Conservation (phyloP, 2,329 filamentous ascomycete genomes). For the Phyllosticta citriasiana region DNA sequence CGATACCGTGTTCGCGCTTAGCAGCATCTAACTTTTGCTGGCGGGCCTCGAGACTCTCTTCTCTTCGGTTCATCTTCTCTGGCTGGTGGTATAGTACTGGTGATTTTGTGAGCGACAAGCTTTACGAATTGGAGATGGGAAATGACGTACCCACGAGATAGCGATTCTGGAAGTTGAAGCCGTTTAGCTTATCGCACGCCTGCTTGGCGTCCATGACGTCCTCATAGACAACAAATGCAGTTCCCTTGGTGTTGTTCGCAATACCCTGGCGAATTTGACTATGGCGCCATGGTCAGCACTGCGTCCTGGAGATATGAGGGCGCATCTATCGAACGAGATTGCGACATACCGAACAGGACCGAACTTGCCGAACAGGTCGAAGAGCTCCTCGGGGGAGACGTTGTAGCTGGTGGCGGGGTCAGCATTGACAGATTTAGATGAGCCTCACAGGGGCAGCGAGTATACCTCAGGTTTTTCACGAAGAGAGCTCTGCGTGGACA, state of each 20-base stretch:
- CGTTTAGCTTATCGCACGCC: conserved; percentile 98
- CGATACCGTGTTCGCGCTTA: conserved; percentile 96
- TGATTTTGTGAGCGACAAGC: conserved; percentile 10
- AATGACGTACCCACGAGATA: conserved; percentile 82
- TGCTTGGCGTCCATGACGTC: conserved; percentile 98
- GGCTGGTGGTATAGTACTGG: conserved; percentile 66
- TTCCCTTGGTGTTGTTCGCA: conserved; percentile 93
- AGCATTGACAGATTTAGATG: conserved; percentile 10
- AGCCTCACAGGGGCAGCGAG: neutral
- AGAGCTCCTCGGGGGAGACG: conserved; percentile 95
- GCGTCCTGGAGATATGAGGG: conserved; percentile 5
- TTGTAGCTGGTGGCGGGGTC: conserved; percentile 62
- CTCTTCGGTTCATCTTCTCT: conserved; percentile 60
- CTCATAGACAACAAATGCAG: conserved; percentile 98
- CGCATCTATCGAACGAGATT: conserved; percentile 7
- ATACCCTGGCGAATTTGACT: conserved; percentile 99
- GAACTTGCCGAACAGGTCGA: conserved; percentile 97
- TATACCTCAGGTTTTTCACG: conserved; percentile 96
- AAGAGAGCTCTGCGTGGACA: conserved; percentile 73
- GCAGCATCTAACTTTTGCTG: conserved; percentile 96
- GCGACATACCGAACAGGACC: conserved; percentile 75
- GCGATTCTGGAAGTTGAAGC: conserved; percentile 99
- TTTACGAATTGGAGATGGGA: neutral
- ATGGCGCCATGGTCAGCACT: conserved; percentile 2
- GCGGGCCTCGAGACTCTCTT: conserved; percentile 59